phyloP scores from a whole-genome alignment of 2,329 filamentous ascomycete species.

The Colletotrichum higginsianum region DNA sequence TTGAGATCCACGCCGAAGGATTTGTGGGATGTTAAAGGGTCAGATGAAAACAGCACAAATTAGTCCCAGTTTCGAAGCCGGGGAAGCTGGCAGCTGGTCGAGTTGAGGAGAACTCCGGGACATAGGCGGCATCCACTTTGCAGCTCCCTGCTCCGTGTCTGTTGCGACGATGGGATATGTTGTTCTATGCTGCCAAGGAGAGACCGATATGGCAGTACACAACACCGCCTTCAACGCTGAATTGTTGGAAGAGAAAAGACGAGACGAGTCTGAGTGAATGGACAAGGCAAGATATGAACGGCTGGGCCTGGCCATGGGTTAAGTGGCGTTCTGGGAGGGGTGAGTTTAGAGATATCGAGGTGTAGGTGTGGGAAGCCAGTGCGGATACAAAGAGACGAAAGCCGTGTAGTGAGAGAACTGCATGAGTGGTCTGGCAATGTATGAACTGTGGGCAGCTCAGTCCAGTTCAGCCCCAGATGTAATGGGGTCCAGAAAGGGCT shows the following conservation, averaged over 20 bases:
- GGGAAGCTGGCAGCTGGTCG: conserved; percentile 7
- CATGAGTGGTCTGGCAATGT: conserved; percentile 15
- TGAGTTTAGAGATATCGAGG: conserved; percentile 24
- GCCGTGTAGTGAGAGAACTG: conserved; percentile 12
- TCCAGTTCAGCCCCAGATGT: conserved; percentile 19
- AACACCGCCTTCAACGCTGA: conserved; percentile 21
- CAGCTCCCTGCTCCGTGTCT: conserved; percentile 9
- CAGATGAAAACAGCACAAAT: conserved; percentile 3
- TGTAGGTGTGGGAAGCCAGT: conserved; percentile 16
- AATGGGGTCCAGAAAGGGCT: conserved; percentile 15
- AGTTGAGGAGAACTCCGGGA: conserved; percentile 9
- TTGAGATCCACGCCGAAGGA: conserved; percentile 3
- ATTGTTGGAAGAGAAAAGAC: conserved; percentile 27
- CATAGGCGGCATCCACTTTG: conserved; percentile 17
- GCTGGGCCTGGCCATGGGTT: conserved; percentile 30
- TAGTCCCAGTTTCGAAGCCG: conserved; percentile 7
- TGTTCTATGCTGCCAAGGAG: conserved; percentile 5
- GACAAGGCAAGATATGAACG: conserved; percentile 25
- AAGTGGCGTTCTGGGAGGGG: conserved; percentile 37
- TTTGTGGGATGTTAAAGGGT: conserved; percentile 3
- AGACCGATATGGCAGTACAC: conserved; percentile 24
- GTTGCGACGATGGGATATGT: conserved; percentile 2
- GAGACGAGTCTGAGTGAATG: conserved; percentile 22
- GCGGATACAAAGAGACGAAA: conserved; percentile 4
- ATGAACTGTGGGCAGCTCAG: background rate